phyloP scores from a whole-genome alignment of 2,329 filamentous ascomycete species.

The Pseudopithomyces maydicus region DNA sequence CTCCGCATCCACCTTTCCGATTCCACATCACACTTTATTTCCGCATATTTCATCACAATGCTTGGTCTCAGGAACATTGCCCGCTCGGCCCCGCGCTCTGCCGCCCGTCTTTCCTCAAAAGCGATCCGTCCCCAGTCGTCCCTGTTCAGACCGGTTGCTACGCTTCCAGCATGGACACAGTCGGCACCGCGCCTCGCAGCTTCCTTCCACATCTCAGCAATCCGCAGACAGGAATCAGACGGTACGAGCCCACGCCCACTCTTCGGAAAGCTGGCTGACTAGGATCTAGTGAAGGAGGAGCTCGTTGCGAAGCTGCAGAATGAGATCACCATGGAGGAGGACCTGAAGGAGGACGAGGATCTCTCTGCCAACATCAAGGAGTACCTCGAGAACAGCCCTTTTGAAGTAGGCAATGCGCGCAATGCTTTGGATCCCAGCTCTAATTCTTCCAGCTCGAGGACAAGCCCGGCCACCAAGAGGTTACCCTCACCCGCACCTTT shows the following conservation, averaged over 20 bases:
- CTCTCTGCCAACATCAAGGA: conserved; percentile 80
- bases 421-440: not conserved
- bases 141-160: conserved; percentile 38
- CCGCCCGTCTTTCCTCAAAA: conserved; percentile 48
- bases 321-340: conserved; percentile 68
- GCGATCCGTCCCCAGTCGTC: conserved; percentile 43
- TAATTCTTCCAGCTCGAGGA: conserved; percentile 64
- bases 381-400: conserved; percentile 84
- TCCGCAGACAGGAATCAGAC: conserved; percentile 41
- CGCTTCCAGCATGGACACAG: conserved; percentile 39
- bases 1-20: conserved; percentile 4
- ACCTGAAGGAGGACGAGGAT: conserved; percentile 74
- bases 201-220: conserved; percentile 51
- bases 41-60: conserved; percentile 40
- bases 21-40: conserved; percentile 8
- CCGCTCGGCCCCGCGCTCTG: conserved; percentile 51
- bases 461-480: conserved; percentile 81
- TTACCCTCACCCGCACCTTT: conserved; percentile 80
- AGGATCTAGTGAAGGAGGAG: conserved; percentile 65
- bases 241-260: conserved; percentile 11
- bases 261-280: conserved; percentile 16
- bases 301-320: conserved; percentile 80
- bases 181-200: conserved; percentile 40
- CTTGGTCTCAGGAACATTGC: conserved; percentile 52
- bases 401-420: conserved; percentile 61